phyloP scores from a whole-genome alignment of 768 basidiomycete genomes.

The Xerocomus potaroensis region DNA sequence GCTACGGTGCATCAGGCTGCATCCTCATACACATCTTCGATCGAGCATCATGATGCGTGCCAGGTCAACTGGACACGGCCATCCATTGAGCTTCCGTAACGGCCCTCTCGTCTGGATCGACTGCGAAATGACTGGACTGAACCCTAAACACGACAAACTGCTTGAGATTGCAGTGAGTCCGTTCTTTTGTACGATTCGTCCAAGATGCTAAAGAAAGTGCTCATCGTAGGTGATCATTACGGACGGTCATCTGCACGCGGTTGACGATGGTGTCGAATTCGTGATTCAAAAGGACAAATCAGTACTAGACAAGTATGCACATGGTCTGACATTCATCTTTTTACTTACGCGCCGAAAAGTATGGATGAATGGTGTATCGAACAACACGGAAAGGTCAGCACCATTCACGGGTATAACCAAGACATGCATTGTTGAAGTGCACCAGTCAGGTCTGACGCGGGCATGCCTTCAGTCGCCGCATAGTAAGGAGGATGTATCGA shows the following conservation, averaged over 20 bases:
- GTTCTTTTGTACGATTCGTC: no score
- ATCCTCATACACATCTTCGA: not conserved
- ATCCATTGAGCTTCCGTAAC: slow-evolving; percentile 3
- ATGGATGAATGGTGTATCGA: slow-evolving; percentile 88
- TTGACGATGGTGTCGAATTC: slow-evolving; percentile 78
- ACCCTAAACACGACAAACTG: slow-evolving; percentile 62
- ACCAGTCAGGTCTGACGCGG: slow-evolving; percentile 75
- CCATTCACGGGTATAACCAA: not conserved
- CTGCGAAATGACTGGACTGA: slow-evolving; percentile 83
- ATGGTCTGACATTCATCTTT: not conserved
- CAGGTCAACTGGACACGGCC: not conserved
- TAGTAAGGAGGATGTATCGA: slow-evolving; percentile 53
- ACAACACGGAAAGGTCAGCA: slow-evolving; percentile 69
- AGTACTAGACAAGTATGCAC: slow-evolving; percentile 59
- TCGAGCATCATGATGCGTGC: slow-evolving; percentile 5
- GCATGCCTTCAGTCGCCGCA: slow-evolving; percentile 73
- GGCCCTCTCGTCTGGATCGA: slow-evolving; percentile 59
- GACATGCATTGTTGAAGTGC: not conserved
- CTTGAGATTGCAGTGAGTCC: slow-evolving; percentile 66
- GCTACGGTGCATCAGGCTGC: not conserved
- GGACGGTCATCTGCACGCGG: slow-evolving; percentile 71
- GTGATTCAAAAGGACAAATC: slow-evolving; percentile 71
- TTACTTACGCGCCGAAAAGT: slow-evolving; percentile 32
- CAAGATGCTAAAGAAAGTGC: not conserved
- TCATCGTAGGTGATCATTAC: slow-evolving; percentile 73